These are phyloP conservation scores for Isabelozyma heimii DNA, from an alignment of 805 yeast genomes.

Conservation along the genomic window DNA sequence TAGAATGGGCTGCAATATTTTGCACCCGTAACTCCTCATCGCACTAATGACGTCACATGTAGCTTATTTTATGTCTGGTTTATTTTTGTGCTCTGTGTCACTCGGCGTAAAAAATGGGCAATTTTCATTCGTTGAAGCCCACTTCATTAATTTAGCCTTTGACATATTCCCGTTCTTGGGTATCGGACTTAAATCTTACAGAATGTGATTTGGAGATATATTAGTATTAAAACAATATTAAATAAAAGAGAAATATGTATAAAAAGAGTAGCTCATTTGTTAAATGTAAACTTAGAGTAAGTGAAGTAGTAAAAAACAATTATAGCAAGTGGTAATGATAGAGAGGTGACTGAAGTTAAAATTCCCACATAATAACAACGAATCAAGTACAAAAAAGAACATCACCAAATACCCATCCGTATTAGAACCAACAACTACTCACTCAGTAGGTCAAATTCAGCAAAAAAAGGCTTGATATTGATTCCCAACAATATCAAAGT, in stretches of 20 bases:
- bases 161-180: neutral
- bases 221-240: neutral
- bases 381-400: neutral
- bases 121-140: neutral
- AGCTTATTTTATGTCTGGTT: no score
- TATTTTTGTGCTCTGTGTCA: neutral
- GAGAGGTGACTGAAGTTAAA: neutral
- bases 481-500: neutral
- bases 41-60: neutral
- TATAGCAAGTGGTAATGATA: neutral
- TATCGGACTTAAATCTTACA: neutral
- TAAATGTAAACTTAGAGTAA: neutral
- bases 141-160: neutral
- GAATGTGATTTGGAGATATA: neutral
- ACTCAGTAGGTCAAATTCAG: neutral
- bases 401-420: neutral
- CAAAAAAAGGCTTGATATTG: neutral
- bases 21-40: neutral
- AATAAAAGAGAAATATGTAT: neutral
- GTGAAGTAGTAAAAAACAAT: neutral
- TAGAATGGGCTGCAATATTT: neutral
- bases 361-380: conserved; percentile 1
- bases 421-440: neutral
- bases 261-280: neutral
- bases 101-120: neutral